These are phyloP conservation scores for Rhynchospora breviuscula DNA, from an alignment of 176 grass and related monocot species.

Conservation along the genomic window DNA sequence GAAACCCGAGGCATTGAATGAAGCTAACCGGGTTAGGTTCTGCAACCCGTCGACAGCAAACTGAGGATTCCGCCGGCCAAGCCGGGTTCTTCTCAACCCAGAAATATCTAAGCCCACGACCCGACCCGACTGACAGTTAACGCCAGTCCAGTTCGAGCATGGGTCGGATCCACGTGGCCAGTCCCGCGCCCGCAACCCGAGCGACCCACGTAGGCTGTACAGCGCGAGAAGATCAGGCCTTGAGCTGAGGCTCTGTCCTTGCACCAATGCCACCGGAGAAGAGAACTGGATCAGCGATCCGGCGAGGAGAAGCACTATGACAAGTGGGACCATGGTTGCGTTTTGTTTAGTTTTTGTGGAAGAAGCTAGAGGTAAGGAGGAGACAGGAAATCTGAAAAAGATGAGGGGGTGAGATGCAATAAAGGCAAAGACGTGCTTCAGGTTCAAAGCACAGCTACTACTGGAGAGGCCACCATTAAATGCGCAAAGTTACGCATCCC, in stretches of 20 bases:
- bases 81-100: conserved; percentile 52
- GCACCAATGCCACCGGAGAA: conserved; percentile 22
- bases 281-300: conserved; percentile 13
- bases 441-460: conserved; percentile 30
- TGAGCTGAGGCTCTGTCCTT: conserved; percentile 37
- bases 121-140: conserved; percentile 46
- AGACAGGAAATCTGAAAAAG: neutral
- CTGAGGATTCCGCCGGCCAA: conserved; percentile 36
- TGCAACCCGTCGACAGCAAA: conserved; percentile 77
- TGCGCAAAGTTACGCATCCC: conserved; percentile 50
- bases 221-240: conserved; percentile 51
- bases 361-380: neutral
- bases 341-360: neutral
- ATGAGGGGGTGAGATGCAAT: conserved; percentile 18
- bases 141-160: conserved; percentile 58
- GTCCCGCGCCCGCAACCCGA: conserved; percentile 76
- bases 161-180: conserved; percentile 71
- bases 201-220: conserved; percentile 63
- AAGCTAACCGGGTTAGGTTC: conserved; percentile 55
- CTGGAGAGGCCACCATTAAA: conserved; percentile 27
- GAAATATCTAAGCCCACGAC: conserved; percentile 45
- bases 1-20: conserved; percentile 68
- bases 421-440: neutral
- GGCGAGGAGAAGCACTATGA: conserved; percentile 27
- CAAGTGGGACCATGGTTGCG: conserved; percentile 21